These are phyloP conservation scores for Saccharomycopsis sp. DNA, from an alignment of 805 yeast species.

Conservation along the genomic window DNA sequence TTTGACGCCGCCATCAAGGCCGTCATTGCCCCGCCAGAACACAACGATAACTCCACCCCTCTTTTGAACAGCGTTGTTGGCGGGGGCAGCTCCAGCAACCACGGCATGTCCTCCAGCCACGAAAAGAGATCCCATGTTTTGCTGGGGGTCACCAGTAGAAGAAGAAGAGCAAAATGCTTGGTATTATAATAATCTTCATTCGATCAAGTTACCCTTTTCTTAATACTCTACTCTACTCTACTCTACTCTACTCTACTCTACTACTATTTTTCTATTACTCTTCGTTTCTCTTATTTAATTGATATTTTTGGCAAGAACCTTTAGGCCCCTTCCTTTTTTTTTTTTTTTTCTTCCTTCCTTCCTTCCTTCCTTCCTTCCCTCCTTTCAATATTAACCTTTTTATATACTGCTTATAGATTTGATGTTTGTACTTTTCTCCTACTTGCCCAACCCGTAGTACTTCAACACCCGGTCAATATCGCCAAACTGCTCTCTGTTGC, in stretches of 20 bases:
- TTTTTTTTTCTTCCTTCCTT: not conserved
- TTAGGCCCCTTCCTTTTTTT: not conserved
- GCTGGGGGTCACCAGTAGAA: not conserved
- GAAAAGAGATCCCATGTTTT: slow-evolving; percentile 28
- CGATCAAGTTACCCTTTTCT: too few relatives aligned
- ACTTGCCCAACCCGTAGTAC: slow-evolving; percentile 63
- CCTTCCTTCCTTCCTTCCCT: not conserved
- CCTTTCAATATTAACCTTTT: too few relatives aligned
- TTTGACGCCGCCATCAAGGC: slow-evolving; percentile 75
- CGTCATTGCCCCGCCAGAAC: slow-evolving; percentile 46
- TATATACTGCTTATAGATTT: not conserved
- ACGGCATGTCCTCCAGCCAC: slow-evolving; percentile 23
- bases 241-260: too few relatives aligned
- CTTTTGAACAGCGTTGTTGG: slow-evolving; percentile 10
- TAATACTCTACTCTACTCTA: too few relatives aligned
- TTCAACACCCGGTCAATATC: slow-evolving; percentile 61
- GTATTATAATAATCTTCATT: too few relatives aligned
- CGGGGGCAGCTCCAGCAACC: slow-evolving; percentile 3
- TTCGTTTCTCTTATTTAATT: too few relatives aligned
- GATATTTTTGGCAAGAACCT: too few relatives aligned
- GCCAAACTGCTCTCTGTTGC: slow-evolving; percentile 77
- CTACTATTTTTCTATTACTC: too few relatives aligned
- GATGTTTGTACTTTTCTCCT: slow-evolving; percentile 5
- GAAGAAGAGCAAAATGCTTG: too few relatives aligned
- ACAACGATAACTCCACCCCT: slow-evolving; percentile 19